Conservation (phyloP, 2,329 filamentous ascomycete genomes). For the Monosporascus sp. region DNA sequence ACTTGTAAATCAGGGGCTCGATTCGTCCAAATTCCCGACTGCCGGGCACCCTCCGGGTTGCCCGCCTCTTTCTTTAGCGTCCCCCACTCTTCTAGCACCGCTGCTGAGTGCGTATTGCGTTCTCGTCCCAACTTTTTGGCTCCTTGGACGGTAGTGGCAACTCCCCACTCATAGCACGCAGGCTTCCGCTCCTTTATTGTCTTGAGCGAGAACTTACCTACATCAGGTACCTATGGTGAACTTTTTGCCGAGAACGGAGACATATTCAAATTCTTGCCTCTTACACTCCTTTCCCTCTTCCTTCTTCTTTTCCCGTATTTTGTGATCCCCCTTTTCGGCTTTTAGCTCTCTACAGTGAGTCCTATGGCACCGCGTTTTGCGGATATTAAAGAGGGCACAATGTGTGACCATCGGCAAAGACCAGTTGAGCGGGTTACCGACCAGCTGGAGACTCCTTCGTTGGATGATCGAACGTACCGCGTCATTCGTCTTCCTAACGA, state of each 20-base stretch:
- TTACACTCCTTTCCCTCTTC: not conserved
- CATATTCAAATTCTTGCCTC: not conserved
- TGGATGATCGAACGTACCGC: slow-evolving; percentile 79
- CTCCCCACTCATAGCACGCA: not conserved
- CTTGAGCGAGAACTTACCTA: too few species aligned
- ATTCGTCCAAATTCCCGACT: not conserved
- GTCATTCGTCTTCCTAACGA: slow-evolving; percentile 82
- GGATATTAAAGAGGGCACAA: slow-evolving; percentile 19
- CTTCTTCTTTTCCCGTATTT: slow-evolving; percentile 3
- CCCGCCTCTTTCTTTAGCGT: not conserved
- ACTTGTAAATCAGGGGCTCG: too few species aligned
- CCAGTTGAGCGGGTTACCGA: slow-evolving; percentile 31
- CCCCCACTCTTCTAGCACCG: not conserved
- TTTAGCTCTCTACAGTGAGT: slow-evolving; percentile 15
- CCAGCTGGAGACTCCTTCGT: slow-evolving; percentile 27
- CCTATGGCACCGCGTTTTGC: slow-evolving; percentile 18
- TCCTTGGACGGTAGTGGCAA: not conserved
- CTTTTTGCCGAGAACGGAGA: too few species aligned
- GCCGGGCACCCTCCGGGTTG: not conserved
- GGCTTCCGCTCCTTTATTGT: not conserved
- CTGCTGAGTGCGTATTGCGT: not conserved
- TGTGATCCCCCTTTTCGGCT: not conserved
- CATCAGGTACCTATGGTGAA: too few species aligned
- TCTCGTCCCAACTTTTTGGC: not conserved
- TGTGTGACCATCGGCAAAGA: slow-evolving; percentile 25